Conservation (phyloP, 768 basidiomycete species). For the Xerocomellus chrysenteron region DNA sequence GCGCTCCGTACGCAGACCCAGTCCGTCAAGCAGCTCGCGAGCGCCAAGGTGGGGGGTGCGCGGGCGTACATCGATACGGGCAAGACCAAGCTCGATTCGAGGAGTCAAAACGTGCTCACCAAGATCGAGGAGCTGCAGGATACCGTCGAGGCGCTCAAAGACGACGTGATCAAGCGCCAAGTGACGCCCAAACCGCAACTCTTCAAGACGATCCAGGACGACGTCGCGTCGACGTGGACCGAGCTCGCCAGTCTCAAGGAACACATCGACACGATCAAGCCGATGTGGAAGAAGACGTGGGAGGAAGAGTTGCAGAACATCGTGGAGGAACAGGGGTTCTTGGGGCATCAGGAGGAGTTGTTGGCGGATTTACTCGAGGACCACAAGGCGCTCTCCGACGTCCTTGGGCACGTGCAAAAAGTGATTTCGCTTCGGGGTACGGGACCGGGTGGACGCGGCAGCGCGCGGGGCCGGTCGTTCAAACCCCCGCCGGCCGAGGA, state of each 20-base stretch:
- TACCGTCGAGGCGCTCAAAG: constrained; percentile 81
- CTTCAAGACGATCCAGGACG: constrained; percentile 69
- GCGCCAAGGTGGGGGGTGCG: constrained; percentile 77
- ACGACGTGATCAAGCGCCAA: constrained; percentile 88
- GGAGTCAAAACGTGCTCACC: constrained; percentile 87
- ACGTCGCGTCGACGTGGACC: constrained; percentile 60
- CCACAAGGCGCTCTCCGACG: constrained; percentile 81
- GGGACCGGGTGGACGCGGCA: constrained; percentile 40
- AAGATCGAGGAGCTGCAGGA: constrained; percentile 94
- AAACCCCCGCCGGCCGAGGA: constrained; percentile 65
- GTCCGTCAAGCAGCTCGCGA: constrained; percentile 84
- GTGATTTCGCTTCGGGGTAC: constrained; percentile 68
- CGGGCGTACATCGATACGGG: constrained; percentile 88
- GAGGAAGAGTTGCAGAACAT: constrained; percentile 94
- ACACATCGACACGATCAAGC: constrained; percentile 86
- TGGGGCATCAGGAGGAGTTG: constrained; percentile 91
- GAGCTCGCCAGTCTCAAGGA: constrained; percentile 78
- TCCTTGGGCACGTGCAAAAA: constrained; percentile 90
- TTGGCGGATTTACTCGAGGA: constrained; percentile 87
- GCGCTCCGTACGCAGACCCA: constrained; percentile 81
- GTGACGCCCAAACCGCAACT: constrained; percentile 76
- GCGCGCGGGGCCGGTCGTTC: constrained; percentile 47
- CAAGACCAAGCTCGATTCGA: constrained; percentile 85
- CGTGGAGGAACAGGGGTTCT: constrained; percentile 94
- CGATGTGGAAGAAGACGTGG: constrained; percentile 99